phyloP scores from a whole-genome alignment of 1,139 yeast species.

The Hanseniaspora sp. region DNA sequence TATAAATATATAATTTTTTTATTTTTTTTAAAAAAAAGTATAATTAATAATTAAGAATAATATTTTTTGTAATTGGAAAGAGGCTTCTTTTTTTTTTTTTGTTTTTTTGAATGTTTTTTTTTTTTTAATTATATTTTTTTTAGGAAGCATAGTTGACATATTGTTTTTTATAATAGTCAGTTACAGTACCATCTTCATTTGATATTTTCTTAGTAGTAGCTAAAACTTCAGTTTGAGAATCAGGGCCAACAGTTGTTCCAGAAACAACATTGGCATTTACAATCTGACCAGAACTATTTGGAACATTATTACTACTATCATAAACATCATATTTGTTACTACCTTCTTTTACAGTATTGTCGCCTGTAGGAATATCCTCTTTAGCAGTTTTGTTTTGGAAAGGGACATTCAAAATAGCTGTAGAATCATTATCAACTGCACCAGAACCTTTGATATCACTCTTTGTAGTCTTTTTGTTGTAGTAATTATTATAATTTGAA shows the following conservation, averaged over 20 bases:
- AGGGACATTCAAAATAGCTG: slow-evolving; percentile 15
- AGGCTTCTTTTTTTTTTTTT: too few species aligned
- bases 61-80: too few species aligned
- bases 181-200: neutral
- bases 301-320: neutral
- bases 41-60: too few species aligned
- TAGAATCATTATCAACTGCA: neutral
- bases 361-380: neutral
- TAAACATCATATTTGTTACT: neutral
- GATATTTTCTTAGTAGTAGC: neutral
- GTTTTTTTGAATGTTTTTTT: too few species aligned
- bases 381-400: slow-evolving; percentile 12
- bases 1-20: too few species aligned
- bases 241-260: neutral
- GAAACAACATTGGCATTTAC: too few species aligned
- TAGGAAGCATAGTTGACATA: neutral
- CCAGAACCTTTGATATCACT: neutral
- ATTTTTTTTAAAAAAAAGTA: too few species aligned
- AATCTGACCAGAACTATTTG: neutral
- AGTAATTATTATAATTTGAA: neutral
- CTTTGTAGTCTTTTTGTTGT: neutral
- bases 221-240: neutral
- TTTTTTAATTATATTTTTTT: too few species aligned
- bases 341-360: neutral
- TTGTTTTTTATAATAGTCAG: neutral